Evolutionary conservation across 1,284 basidiomycete species (phyloP).

Genomic region (Laetiporus sulphureus): DNA sequence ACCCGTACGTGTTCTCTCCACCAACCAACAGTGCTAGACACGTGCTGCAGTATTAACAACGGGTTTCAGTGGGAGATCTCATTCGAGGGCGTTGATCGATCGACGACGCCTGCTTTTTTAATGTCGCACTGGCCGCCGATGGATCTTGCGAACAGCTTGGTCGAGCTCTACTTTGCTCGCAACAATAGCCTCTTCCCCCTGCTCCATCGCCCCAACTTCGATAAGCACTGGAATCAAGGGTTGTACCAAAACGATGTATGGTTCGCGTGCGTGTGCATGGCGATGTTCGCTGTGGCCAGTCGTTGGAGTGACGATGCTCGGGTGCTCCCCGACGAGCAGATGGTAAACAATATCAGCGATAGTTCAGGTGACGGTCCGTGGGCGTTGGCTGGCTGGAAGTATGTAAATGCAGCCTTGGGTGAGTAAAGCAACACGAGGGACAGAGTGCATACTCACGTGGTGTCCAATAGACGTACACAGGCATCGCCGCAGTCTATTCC

Average conservation of each 20-base stretch:
- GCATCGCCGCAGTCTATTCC: slow-evolving; percentile 17
- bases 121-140: slow-evolving; percentile 46
- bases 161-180: slow-evolving; percentile 43
- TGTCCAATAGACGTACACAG: slow-evolving; percentile 15
- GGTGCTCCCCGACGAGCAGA: slow-evolving; percentile 33
- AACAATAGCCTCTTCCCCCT: slow-evolving; percentile 38
- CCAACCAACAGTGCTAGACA: neutral
- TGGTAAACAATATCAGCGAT: slow-evolving; percentile 26
- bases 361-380: slow-evolving; percentile 18
- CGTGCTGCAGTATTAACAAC: neutral
- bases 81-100: slow-evolving; percentile 40
- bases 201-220: slow-evolving; percentile 44
- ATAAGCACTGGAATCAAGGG: slow-evolving; percentile 34
- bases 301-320: slow-evolving; percentile 40
- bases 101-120: slow-evolving; percentile 30
- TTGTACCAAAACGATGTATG: slow-evolving; percentile 35
- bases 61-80: slow-evolving; percentile 49
- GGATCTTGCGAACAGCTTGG: slow-evolving; percentile 38
- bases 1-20: slow-evolving; percentile 10
- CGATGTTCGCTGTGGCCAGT: slow-evolving; percentile 44
- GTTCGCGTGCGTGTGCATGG: slow-evolving; percentile 43
- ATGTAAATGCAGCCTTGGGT: slow-evolving; percentile 18
- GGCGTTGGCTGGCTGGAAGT: slow-evolving; percentile 20
- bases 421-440: slow-evolving; percentile 2
- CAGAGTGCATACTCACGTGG: neutral